Percentiles rank a stretch among this genome's conserved stretches.
phyloP scores from a whole-genome alignment of 306 rosid species.

The Rosa lucieae region DNA sequence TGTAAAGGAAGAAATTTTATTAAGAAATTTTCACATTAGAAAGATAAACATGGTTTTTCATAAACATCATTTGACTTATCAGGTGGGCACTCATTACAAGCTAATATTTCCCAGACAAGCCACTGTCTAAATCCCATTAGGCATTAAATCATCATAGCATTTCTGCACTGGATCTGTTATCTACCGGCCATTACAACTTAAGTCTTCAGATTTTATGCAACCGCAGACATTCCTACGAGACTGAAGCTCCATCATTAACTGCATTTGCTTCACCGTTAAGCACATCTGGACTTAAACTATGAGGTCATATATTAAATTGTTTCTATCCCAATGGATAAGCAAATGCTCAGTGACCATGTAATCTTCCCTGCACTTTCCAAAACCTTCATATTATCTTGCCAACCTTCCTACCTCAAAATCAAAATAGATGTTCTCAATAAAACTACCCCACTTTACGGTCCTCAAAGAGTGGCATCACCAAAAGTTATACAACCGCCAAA shows the following conservation, averaged over 20 bases:
- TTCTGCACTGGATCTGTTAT: not conserved
- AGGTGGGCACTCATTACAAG: not conserved
- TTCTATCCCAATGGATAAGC: not conserved
- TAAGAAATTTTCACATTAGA: not conserved
- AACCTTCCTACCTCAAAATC: not conserved
- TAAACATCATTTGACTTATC: not conserved
- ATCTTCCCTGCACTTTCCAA: not conserved
- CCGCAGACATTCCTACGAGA: not conserved
- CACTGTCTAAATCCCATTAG: not conserved
- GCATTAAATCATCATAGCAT: not conserved
- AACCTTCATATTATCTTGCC: not conserved
- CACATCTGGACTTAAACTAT: not conserved
- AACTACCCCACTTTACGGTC: not conserved
- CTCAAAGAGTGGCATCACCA: not conserved
- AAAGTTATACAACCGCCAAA: constrained; percentile 4
- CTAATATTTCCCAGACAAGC: not conserved
- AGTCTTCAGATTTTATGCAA: not conserved
- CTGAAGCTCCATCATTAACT: constrained; percentile 3
- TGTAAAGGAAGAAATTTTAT: not conserved
- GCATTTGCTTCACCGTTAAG: not conserved
- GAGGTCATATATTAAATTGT: not conserved
- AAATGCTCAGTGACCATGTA: not conserved
- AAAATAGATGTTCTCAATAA: not conserved
- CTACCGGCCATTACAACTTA: not conserved
- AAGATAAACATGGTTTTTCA: not conserved